Percentiles rank a stretch among this genome's conserved stretches.
phyloP scores from a whole-genome alignment of 108 stramenopile genomes.

The Cyclotella cryptica region DNA sequence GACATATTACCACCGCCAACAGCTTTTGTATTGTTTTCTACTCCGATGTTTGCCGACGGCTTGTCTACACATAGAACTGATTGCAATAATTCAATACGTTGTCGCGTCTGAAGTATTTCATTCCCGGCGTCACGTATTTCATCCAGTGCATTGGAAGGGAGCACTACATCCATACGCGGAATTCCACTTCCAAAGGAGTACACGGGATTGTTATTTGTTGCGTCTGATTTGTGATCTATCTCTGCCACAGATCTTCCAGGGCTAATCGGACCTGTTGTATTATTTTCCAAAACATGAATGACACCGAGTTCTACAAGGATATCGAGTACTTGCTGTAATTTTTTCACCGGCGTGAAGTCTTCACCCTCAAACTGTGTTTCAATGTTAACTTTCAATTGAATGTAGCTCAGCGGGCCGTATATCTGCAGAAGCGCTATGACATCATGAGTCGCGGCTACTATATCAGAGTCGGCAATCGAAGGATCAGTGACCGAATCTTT shows the following conservation, averaged over 20 bases:
- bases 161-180: slow-evolving; percentile 41
- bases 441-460: slow-evolving; percentile 26
- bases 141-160: slow-evolving; percentile 18
- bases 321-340: slow-evolving; percentile 32
- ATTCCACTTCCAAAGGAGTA: slow-evolving; percentile 44
- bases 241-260: background rate
- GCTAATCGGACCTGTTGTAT: background rate
- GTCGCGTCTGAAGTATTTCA: slow-evolving; percentile 30
- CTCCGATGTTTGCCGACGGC: background rate
- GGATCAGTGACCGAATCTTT: background rate
- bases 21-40: background rate
- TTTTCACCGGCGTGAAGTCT: slow-evolving; percentile 10
- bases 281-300: slow-evolving; percentile 36
- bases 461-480: slow-evolving; percentile 20
- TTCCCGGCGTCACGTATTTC: slow-evolving; percentile 34
- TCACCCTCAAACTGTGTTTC: slow-evolving; percentile 34
- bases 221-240: background rate
- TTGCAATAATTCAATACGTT: slow-evolving; percentile 35
- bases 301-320: slow-evolving; percentile 36
- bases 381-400: slow-evolving; percentile 41
- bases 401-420: slow-evolving; percentile 41
- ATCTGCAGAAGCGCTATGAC: slow-evolving; percentile 33
- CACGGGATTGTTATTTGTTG: slow-evolving; percentile 27
- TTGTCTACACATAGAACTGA: slow-evolving; percentile 12
- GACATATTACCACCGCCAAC: background rate